These are phyloP conservation scores for Agaricus blazei DNA, from an alignment of 768 basidiomycete genomes.

Conservation along the genomic window DNA sequence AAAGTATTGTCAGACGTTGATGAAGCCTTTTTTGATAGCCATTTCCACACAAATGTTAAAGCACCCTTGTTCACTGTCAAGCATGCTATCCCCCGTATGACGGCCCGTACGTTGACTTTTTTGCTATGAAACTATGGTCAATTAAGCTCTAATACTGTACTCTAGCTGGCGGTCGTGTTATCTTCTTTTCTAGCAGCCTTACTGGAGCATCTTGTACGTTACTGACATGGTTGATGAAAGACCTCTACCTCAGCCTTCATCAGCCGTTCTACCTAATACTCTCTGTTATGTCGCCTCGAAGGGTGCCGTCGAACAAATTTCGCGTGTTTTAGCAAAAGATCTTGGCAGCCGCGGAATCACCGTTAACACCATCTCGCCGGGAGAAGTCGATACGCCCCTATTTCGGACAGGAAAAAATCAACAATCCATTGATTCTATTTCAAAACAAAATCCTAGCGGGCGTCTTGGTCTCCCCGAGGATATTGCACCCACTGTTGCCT, in stretches of 20 bases:
- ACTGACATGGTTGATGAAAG: background rate
- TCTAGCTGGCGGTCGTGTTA: constrained; percentile 46
- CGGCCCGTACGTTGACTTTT: constrained; percentile 30
- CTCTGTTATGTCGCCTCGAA: constrained; percentile 52
- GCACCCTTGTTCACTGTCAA: constrained; percentile 53
- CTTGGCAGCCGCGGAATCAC: constrained; percentile 49
- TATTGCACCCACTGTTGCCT: constrained; percentile 47
- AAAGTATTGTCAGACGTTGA: constrained; percentile 44
- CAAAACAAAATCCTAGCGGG: constrained; percentile 39
- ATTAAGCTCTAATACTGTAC: background rate
- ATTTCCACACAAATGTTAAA: constrained; percentile 54
- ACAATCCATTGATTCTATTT: constrained; percentile 38
- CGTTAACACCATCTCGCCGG: constrained; percentile 53
- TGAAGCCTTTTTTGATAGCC: constrained; percentile 46
- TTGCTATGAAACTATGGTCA: background rate
- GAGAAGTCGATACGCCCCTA: constrained; percentile 49
- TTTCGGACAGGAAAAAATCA: constrained; percentile 53
- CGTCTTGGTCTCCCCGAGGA: constrained; percentile 47
- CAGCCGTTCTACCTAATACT: constrained; percentile 39
- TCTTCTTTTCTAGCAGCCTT: constrained; percentile 53
- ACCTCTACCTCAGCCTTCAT: background rate
- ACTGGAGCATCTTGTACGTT: constrained; percentile 33
- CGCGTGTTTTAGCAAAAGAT: constrained; percentile 54
- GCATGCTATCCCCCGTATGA: constrained; percentile 36
- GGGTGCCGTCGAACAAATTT: constrained; percentile 55